Percentiles rank a stretch among this genome's conserved stretches.
Conservation (phyloP, 305 asterid genomes). For the Striga hermonthica region DNA sequence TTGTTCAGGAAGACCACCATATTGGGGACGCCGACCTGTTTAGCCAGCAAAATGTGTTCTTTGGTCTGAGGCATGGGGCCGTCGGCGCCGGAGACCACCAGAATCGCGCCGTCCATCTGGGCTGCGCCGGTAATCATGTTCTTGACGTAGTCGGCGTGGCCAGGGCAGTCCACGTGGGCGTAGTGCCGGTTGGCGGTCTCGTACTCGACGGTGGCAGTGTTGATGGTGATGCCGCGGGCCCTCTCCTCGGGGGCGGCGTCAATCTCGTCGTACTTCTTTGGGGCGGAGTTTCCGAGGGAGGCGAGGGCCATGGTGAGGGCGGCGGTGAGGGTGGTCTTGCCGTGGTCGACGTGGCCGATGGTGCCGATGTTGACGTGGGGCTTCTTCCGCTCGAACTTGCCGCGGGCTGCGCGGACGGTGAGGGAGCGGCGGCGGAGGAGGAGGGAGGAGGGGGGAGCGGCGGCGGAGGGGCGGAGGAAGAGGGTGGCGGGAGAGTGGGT, state of each 20-base stretch:
- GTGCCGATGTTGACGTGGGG: conserved; percentile 90
- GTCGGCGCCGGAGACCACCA: conserved; percentile 58
- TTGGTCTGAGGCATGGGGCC: conserved; percentile 65
- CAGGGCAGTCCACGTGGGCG: conserved; percentile 57
- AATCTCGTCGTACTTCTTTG: conserved; percentile 53
- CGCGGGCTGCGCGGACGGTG: conserved; percentile 54
- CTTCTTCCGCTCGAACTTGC: conserved; percentile 62
- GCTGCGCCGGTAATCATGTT: conserved; percentile 66
- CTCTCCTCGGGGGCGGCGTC: conserved; percentile 60
- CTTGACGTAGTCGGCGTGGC: conserved; percentile 59
- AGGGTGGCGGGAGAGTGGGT: conserved; percentile 42
- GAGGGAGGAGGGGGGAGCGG: conserved; percentile 17
- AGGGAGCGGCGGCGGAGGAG: conserved; percentile 38
- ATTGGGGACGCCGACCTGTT: conserved; percentile 53
- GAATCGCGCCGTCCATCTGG: conserved; percentile 57
- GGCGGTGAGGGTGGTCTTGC: conserved; percentile 83
- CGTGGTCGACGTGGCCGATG: conserved; percentile 91
- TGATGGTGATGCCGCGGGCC: conserved; percentile 57
- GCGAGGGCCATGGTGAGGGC: conserved; percentile 64
- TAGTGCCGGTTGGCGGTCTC: conserved; percentile 59
- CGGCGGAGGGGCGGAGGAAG: conserved; percentile 37
- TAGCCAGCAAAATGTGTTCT: conserved; percentile 49
- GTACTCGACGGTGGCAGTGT: conserved; percentile 55
- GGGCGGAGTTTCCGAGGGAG: conserved; percentile 48
- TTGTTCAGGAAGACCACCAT: conserved; percentile 55